Conservation (phyloP, 2,329 filamentous ascomycete species). For the Tolypocladium ovalisporum region DNA sequence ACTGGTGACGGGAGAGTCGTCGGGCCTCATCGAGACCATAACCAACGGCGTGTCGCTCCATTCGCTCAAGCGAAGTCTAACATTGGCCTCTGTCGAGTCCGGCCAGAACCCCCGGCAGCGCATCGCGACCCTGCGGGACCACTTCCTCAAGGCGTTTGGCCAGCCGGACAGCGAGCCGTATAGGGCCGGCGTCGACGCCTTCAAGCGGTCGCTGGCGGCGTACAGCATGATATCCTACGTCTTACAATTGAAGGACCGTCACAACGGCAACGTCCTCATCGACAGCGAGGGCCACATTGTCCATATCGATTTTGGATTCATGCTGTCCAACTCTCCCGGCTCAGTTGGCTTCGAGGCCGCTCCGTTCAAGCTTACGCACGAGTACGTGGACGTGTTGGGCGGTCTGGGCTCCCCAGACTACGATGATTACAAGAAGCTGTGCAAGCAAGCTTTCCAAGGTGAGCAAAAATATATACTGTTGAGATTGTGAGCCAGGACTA, state of each 20-base stretch:
- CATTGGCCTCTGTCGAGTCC: constrained; percentile 61
- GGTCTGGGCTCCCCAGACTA: constrained; percentile 60
- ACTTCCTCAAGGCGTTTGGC: constrained; percentile 73
- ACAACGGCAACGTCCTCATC: constrained; percentile 79
- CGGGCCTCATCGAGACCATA: constrained; percentile 77
- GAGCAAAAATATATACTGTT: constrained; percentile 11
- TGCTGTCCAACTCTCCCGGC: constrained; percentile 78
- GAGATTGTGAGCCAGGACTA: neutral
- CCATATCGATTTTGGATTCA: constrained; percentile 84
- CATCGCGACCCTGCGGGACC: constrained; percentile 71
- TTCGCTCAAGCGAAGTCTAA: constrained; percentile 72
- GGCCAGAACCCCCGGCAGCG: constrained; percentile 63
- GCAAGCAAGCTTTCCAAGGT: constrained; percentile 78
- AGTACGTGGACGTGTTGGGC: constrained; percentile 76
- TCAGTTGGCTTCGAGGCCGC: constrained; percentile 79
- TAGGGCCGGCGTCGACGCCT: constrained; percentile 62
- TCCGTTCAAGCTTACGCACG: constrained; percentile 76
- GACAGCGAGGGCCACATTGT: constrained; percentile 80
- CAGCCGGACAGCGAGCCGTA: constrained; percentile 58
- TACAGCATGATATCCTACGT: constrained; percentile 81
- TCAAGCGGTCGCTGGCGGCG: constrained; percentile 70
- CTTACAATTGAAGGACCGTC: constrained; percentile 73
- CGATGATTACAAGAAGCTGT: constrained; percentile 65
- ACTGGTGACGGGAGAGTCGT: constrained; percentile 74
- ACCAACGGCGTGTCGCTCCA: constrained; percentile 83